Evolutionary conservation across 2,329 filamentous ascomycete genomes (phyloP).

Genomic region (Teratosphaeria pseudoeucalypti): DNA sequence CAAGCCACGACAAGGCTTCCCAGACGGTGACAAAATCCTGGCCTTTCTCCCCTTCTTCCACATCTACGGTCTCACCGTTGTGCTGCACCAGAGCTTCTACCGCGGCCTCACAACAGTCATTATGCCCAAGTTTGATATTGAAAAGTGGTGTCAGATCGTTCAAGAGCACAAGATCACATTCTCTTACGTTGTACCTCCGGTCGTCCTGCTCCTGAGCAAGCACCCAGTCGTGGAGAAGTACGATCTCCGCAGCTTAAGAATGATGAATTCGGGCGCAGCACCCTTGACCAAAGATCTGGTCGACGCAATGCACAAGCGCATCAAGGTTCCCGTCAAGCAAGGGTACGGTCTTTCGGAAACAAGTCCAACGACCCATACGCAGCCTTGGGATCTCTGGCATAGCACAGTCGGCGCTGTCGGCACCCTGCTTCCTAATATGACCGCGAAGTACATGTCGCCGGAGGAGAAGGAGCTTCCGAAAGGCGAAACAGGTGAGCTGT

Average conservation of each 20-base stretch:
- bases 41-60: slow-evolving; percentile 85
- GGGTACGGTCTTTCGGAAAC: slow-evolving; percentile 88
- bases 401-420: slow-evolving; percentile 70
- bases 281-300: slow-evolving; percentile 74
- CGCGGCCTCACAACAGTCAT: slow-evolving; percentile 57
- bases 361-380: slow-evolving; percentile 65
- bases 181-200: slow-evolving; percentile 72
- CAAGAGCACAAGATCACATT: slow-evolving; percentile 68
- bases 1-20: slow-evolving; percentile 34
- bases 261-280: slow-evolving; percentile 80
- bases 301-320: slow-evolving; percentile 60
- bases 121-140: slow-evolving; percentile 72
- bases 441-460: slow-evolving; percentile 65
- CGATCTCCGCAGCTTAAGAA: slow-evolving; percentile 66
- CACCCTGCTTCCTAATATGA: slow-evolving; percentile 65
- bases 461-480: slow-evolving; percentile 48
- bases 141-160: slow-evolving; percentile 65
- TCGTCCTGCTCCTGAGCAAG: slow-evolving; percentile 72
- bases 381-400: slow-evolving; percentile 63
- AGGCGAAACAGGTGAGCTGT: slow-evolving; percentile 49
- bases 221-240: slow-evolving; percentile 69
- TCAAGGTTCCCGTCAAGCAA: slow-evolving; percentile 77
- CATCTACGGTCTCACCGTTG: slow-evolving; percentile 70
- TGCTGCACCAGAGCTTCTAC: slow-evolving; percentile 59
- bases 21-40: slow-evolving; percentile 60